These are phyloP conservation scores for Hanseniaspora jakobsenii DNA, from an alignment of 805 yeast species.

Conservation along the genomic window DNA sequence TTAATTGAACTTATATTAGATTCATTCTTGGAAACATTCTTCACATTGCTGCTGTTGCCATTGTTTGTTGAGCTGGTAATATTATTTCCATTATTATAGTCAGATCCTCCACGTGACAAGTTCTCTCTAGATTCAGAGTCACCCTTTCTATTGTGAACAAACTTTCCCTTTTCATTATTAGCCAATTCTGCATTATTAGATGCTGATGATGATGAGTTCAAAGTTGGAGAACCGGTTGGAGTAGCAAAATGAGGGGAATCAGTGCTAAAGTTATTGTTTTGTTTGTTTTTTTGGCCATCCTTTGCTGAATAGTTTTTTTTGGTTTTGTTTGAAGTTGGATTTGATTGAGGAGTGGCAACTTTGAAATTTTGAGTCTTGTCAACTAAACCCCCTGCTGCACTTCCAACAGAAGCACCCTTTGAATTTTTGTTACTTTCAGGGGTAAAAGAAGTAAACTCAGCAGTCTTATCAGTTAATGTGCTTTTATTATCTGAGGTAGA, in stretches of 20 bases:
- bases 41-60: too few relatives aligned
- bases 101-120: too few relatives aligned
- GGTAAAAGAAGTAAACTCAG: neutral
- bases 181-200: conserved; percentile 1
- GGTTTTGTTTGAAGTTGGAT: neutral
- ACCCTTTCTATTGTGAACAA: too few relatives aligned
- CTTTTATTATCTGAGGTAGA: neutral
- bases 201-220: neutral
- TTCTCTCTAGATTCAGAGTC: too few relatives aligned
- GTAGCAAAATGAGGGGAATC: neutral
- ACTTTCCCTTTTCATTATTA: conserved; percentile 2
- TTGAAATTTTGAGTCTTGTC: neutral
- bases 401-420: neutral
- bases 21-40: too few relatives aligned
- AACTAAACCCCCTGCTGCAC: too few relatives aligned
- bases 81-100: too few relatives aligned
- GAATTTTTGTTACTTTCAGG: neutral
- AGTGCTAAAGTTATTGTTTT: neutral
- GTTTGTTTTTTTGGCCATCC: neutral
- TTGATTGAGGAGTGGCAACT: neutral
- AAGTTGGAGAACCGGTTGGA: neutral
- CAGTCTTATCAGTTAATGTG: conserved; percentile 4
- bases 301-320: neutral
- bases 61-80: too few relatives aligned
- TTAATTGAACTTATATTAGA: too few relatives aligned